Conservation (phyloP, 2,329 filamentous ascomycete species). For the Shiraia sp. region DNA sequence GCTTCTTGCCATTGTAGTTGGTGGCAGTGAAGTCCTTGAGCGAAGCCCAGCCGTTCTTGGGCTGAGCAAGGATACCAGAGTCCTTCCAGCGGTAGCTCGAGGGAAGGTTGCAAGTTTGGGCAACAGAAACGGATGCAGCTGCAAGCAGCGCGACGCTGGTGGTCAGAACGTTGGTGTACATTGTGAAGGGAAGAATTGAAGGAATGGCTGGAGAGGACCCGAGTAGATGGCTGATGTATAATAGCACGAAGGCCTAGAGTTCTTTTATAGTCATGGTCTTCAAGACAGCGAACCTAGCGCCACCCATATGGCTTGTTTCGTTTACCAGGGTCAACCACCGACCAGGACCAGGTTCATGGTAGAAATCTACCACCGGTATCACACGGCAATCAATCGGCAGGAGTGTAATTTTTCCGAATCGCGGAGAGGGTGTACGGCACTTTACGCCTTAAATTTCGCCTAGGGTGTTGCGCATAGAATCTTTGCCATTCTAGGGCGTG, state of each 20-base stretch:
- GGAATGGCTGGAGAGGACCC: too few relatives aligned
- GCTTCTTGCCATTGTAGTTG: constrained; percentile 60
- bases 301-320: background rate
- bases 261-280: background rate
- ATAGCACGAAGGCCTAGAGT: background rate
- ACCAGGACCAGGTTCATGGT: constrained; percentile 1
- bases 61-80: constrained; percentile 54
- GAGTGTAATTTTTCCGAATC: background rate
- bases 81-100: constrained; percentile 62
- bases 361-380: constrained; percentile 3
- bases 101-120: constrained; percentile 55
- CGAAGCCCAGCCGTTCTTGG: constrained; percentile 58
- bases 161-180: constrained; percentile 1
- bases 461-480: too few relatives aligned
- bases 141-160: constrained; percentile 14
- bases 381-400: background rate
- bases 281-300: background rate
- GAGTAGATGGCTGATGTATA: background rate
- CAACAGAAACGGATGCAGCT: constrained; percentile 9
- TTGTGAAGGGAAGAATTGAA: background rate
- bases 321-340: background rate
- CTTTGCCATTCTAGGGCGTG: too few relatives aligned
- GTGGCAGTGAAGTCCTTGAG: constrained; percentile 67
- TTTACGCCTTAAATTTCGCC: too few relatives aligned
- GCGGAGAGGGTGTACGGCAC: too few relatives aligned